These are phyloP conservation scores for Leccinum griseonigrum DNA, from an alignment of 1,284 basidiomycete genomes.

Conservation along the genomic window DNA sequence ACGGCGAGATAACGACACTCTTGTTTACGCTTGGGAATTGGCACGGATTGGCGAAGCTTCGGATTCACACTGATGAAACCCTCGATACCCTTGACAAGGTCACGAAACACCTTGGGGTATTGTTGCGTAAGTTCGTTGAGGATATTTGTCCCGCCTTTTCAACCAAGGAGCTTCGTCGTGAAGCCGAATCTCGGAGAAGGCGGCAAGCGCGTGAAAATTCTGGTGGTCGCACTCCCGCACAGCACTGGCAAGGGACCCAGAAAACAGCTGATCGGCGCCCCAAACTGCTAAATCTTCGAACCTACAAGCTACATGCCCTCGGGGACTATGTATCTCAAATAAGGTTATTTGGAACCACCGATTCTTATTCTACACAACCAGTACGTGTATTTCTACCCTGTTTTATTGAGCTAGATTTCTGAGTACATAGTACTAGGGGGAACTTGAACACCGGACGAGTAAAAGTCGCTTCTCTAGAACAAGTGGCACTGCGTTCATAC, in stretches of 20 bases:
- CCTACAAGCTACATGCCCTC: neutral
- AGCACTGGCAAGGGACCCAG: neutral
- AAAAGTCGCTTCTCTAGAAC: neutral
- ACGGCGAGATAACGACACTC: neutral
- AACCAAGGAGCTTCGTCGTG: neutral
- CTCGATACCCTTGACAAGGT: neutral
- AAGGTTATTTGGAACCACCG: neutral
- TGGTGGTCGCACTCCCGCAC: neutral
- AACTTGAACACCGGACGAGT: neutral
- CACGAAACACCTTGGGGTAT: neutral
- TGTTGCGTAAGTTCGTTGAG: neutral
- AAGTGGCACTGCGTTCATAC: neutral
- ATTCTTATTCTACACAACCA: neutral
- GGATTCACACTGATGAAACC: neutral
- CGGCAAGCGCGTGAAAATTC: neutral
- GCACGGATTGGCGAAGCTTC: neutral
- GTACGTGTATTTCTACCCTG: neutral
- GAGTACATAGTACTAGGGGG: neutral
- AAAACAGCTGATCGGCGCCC: neutral
- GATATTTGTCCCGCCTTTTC: neutral
- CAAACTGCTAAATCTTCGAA: neutral
- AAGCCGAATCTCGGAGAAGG: neutral
- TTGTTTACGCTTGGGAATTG: neutral
- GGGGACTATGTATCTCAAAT: neutral
- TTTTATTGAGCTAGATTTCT: neutral